Conservation (phyloP, 1,139 yeast genomes). For the Yamadazyma oceani region DNA sequence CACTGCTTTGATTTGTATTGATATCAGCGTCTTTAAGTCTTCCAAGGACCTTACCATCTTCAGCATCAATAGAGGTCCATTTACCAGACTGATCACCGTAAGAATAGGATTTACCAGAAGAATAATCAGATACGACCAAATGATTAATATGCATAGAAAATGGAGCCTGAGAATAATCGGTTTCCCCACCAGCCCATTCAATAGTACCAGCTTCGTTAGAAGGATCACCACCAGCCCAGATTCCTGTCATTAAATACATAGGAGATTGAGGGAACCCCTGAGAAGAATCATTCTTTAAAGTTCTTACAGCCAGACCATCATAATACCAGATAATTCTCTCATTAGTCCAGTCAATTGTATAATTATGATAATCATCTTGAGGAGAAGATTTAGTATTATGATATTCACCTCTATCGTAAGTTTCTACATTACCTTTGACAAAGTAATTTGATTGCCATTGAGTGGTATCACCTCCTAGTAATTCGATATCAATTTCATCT, state of each 20-base stretch:
- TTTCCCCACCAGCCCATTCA: conserved; percentile 45
- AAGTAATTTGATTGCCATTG: conserved; percentile 78
- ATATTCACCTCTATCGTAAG: conserved; percentile 73
- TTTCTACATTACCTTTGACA: conserved; percentile 68
- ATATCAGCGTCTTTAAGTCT: conserved; percentile 46
- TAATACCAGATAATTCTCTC: conserved; percentile 40
- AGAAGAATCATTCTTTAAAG: conserved; percentile 33
- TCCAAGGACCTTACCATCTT: conserved; percentile 60
- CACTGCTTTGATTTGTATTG: conserved; percentile 6
- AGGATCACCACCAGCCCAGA: conserved; percentile 49
- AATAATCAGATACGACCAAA: conserved; percentile 32
- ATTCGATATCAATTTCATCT: conserved; percentile 80
- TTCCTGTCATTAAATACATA: conserved; percentile 45
- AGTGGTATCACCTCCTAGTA: conserved; percentile 70
- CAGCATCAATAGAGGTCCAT: conserved; percentile 66
- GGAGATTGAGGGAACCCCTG: conserved; percentile 54
- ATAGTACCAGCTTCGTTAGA: conserved; percentile 49
- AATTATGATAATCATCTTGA: conserved; percentile 30
- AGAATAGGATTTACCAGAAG: conserved; percentile 35
- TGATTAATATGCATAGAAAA: conserved; percentile 32
- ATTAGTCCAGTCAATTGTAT: conserved; percentile 37
- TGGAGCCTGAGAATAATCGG: conserved; percentile 39
- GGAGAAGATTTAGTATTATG: conserved; percentile 51
- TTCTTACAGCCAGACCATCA: conserved; percentile 44
- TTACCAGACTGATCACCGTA: conserved; percentile 58